A percentile compares a stretch with the other conserved stretches of the same genome.
Evolutionary conservation across 441 rosid species (phyloP).

Genomic region (Raphanus hybrid): DNA sequence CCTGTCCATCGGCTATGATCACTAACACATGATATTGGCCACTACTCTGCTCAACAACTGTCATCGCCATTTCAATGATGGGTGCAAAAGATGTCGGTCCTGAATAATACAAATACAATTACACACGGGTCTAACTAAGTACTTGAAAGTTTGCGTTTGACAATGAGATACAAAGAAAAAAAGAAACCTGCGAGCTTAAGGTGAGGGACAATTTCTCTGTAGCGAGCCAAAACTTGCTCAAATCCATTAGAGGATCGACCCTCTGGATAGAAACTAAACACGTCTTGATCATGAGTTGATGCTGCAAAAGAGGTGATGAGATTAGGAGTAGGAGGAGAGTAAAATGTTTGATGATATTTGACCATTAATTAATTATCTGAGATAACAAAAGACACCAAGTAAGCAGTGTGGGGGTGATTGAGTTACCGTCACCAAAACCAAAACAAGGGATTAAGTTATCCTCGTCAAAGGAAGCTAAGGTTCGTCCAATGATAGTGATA

Average conservation of each 20-base stretch:
- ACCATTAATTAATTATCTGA: not conserved
- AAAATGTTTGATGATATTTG: slow-evolving; percentile 5
- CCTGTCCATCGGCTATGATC: slow-evolving; percentile 87
- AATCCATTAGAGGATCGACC: slow-evolving; percentile 68
- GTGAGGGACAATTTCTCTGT: slow-evolving; percentile 69
- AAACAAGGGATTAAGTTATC: slow-evolving; percentile 81
- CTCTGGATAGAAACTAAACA: slow-evolving; percentile 67
- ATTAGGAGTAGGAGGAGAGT: not conserved
- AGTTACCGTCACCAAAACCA: slow-evolving; percentile 73
- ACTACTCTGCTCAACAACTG: slow-evolving; percentile 70
- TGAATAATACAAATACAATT: slow-evolving; percentile 28
- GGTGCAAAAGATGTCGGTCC: slow-evolving; percentile 91
- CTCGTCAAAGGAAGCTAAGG: slow-evolving; percentile 73
- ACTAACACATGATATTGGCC: slow-evolving; percentile 81
- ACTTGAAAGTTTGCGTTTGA: not conserved
- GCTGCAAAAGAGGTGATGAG: slow-evolving; percentile 45
- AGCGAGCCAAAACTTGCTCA: slow-evolving; percentile 67
- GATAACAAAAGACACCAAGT: not conserved
- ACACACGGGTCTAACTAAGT: not conserved
- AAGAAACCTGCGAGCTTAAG: slow-evolving; percentile 72
- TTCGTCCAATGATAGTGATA: slow-evolving; percentile 70
- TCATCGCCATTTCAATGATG: slow-evolving; percentile 79
- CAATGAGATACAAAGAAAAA: slow-evolving; percentile 29
- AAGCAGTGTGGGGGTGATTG: not conserved
- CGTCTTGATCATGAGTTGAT: slow-evolving; percentile 81